A percentile compares a stretch with the other conserved stretches of the same genome.
Evolutionary conservation across 768 basidiomycete species (phyloP).

Genomic region (Cyathus striatus): DNA sequence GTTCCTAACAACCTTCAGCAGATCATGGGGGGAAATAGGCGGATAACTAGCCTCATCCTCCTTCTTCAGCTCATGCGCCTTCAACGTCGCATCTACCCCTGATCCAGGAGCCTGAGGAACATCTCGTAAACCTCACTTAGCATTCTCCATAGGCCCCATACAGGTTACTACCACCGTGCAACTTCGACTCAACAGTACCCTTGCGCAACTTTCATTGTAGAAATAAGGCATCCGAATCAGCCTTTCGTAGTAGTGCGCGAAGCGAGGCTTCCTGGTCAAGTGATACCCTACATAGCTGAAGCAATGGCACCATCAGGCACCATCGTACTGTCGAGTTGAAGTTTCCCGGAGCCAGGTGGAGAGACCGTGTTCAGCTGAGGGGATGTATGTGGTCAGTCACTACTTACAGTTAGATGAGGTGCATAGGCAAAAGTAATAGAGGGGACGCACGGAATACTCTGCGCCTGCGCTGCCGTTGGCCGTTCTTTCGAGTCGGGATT

Average conservation of each 20-base stretch:
- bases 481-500: slow-evolving; percentile 67
- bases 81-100: slow-evolving; percentile 6
- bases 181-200: neutral
- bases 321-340: slow-evolving; percentile 75
- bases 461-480: slow-evolving; percentile 69
- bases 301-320: slow-evolving; percentile 68
- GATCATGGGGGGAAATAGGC: no score
- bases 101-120: slow-evolving; percentile 20
- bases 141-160: slow-evolving; percentile 25
- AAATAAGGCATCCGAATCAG: slow-evolving; percentile 20
- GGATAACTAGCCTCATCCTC: no score
- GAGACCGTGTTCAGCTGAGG: slow-evolving; percentile 73
- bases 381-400: slow-evolving; percentile 70
- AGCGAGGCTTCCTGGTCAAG: slow-evolving; percentile 29
- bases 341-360: slow-evolving; percentile 64
- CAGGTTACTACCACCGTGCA: neutral
- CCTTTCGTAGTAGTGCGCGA: slow-evolving; percentile 19
- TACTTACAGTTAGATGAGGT: slow-evolving; percentile 14
- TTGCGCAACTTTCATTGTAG: neutral
- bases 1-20: slow-evolving; percentile 1
- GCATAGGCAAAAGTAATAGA: neutral
- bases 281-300: slow-evolving; percentile 36
- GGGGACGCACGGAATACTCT: slow-evolving; percentile 53
- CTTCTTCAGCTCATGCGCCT: no score
- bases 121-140: slow-evolving; percentile 36